A percentile compares a stretch with the other conserved stretches of the same genome.
These are phyloP conservation scores for Ogataea zsoltii DNA, from an alignment of 805 yeast genomes.

Conservation along the genomic window DNA sequence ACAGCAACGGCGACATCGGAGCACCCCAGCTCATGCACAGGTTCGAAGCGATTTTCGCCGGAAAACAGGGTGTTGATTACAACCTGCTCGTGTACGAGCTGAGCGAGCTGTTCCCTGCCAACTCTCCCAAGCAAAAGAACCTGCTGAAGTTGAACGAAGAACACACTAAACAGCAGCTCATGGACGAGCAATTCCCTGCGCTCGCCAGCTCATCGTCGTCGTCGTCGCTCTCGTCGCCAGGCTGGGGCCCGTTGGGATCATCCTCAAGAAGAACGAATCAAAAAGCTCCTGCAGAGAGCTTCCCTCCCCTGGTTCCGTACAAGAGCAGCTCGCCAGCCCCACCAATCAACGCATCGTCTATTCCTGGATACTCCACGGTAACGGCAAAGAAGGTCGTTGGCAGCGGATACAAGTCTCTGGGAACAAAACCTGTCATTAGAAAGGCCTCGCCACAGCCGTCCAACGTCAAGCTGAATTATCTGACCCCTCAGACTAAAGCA, in stretches of 20 bases:
- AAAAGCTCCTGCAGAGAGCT: constrained; percentile 8
- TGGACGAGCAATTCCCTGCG: constrained; percentile 50
- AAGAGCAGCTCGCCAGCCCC: constrained; percentile 3
- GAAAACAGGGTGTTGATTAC: constrained; percentile 47
- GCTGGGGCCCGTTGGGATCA: constrained; percentile 12
- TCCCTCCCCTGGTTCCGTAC: constrained; percentile 9
- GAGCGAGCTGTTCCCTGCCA: constrained; percentile 52
- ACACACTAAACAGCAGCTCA: constrained; percentile 24
- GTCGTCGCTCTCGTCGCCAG: constrained; percentile 1
- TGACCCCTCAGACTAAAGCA: constrained; percentile 6
- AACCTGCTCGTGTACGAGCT: constrained; percentile 60
- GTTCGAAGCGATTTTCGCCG: constrained; percentile 50
- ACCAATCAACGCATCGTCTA: constrained; percentile 16
- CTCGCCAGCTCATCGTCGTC: constrained; percentile 35
- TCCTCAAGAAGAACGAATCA: neutral
- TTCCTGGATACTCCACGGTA: constrained; percentile 14
- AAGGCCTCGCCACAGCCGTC: constrained; percentile 14
- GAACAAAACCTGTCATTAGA: constrained; percentile 10
- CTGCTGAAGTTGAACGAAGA: constrained; percentile 34
- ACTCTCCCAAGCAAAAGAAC: constrained; percentile 44
- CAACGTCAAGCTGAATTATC: constrained; percentile 16
- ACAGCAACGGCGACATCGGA: constrained; percentile 44
- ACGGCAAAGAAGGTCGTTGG: constrained; percentile 1
- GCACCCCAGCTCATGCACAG: constrained; percentile 48
- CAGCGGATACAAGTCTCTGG: constrained; percentile 8